Percentiles rank a stretch among this genome's conserved stretches.
Evolutionary conservation across 2,329 filamentous ascomycete genomes (phyloP).

Genomic region (Domatiomyces catenatus): DNA sequence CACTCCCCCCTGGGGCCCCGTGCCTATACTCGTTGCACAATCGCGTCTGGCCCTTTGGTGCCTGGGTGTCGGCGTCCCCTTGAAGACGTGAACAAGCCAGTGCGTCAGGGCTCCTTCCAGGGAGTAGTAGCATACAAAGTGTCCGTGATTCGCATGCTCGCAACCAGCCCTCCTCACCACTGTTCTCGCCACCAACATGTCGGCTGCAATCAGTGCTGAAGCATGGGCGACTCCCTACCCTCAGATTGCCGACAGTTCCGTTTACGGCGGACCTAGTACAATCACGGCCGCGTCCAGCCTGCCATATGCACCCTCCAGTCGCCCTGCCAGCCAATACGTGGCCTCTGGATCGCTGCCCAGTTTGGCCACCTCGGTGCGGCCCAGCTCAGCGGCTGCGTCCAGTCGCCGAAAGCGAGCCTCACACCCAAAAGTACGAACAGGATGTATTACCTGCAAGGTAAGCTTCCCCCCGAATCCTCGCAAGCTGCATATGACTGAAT

Average conservation of each 20-base stretch:
- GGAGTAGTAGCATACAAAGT: background rate
- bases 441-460: slow-evolving; percentile 17
- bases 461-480: slow-evolving; percentile 1
- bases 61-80: background rate
- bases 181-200: background rate
- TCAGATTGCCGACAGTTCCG: background rate
- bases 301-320: background rate
- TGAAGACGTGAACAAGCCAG: background rate
- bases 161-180: background rate
- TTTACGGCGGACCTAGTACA: background rate
- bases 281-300: background rate
- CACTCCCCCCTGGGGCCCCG: too few species aligned
- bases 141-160: background rate
- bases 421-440: slow-evolving; percentile 17
- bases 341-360: background rate
- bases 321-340: background rate
- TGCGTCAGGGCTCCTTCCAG: background rate
- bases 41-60: background rate
- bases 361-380: background rate
- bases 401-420: slow-evolving; percentile 18
- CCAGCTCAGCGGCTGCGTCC: slow-evolving; percentile 28
- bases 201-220: background rate
- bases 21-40: background rate
- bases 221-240: background rate
- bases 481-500: background rate